Evolutionary conservation across 345 rosid genomes (phyloP).

Genomic region (Brassica napus): DNA sequence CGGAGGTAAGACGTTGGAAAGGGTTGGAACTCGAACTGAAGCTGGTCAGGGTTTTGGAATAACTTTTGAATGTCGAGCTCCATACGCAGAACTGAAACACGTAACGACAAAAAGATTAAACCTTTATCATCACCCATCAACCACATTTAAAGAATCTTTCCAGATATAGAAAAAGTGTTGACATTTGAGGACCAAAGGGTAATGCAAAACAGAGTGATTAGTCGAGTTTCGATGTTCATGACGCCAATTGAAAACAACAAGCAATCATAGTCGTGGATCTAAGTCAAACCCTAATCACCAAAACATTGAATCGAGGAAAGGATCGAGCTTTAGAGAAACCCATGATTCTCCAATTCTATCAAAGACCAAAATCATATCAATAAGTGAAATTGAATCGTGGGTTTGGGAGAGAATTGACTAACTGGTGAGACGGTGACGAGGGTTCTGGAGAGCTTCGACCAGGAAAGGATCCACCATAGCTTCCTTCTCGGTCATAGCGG

Average conservation of each 20-base stretch:
- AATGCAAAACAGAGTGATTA: constrained; percentile 16
- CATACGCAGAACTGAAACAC: constrained; percentile 76
- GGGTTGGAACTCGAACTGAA: constrained; percentile 81
- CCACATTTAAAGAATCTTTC: constrained; percentile 25
- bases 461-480: constrained; percentile 87
- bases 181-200: neutral
- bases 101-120: constrained; percentile 8
- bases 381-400: constrained; percentile 10
- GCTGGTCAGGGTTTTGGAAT: constrained; percentile 70
- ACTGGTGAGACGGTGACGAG: constrained; percentile 98
- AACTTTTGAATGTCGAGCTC: constrained; percentile 89
- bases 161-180: constrained; percentile 8
- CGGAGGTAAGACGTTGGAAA: constrained; percentile 94
- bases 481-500: constrained; percentile 51
- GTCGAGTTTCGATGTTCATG: constrained; percentile 16
- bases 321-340: constrained; percentile 9
- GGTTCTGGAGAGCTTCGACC: constrained; percentile 92
- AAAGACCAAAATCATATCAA: constrained; percentile 36
- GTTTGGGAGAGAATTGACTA: constrained; percentile 33
- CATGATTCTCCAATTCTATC: constrained; percentile 12
- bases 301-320: neutral
- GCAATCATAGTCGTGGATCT: neutral
- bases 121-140: constrained; percentile 7
- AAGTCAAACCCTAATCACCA: constrained; percentile 21
- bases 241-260: neutral